A percentile compares a stretch with the other conserved stretches of the same genome.
Conservation (phyloP, 2,329 filamentous ascomycete genomes). For the Plenodomus tracheiphilus region DNA sequence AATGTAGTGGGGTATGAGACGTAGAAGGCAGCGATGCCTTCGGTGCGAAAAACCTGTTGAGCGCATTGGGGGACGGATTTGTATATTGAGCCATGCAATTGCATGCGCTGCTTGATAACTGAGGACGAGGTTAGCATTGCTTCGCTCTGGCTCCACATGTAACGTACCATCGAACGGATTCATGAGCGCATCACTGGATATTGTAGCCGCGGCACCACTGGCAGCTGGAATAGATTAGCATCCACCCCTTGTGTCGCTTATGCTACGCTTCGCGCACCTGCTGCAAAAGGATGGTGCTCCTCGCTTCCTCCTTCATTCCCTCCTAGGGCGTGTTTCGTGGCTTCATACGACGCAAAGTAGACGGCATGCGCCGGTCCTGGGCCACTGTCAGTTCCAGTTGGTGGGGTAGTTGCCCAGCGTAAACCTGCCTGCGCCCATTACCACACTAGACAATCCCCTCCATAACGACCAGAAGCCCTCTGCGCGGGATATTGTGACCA, state of each 20-base stretch:
- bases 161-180: constrained; percentile 93
- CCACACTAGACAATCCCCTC: constrained; percentile 95
- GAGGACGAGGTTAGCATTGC: constrained; percentile 5
- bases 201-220: constrained; percentile 92
- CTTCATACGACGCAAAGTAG: constrained; percentile 97
- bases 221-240: constrained; percentile 65
- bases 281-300: constrained; percentile 89
- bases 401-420: constrained; percentile 1
- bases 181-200: constrained; percentile 97
- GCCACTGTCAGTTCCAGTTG: constrained; percentile 29
- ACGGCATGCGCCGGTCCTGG: constrained; percentile 93
- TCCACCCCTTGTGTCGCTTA: constrained; percentile 1
- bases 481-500: constrained; percentile 85
- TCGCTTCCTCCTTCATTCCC: constrained; percentile 86
- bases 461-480: constrained; percentile 92
- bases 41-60: constrained; percentile 79
- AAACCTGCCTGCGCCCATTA: constrained; percentile 80
- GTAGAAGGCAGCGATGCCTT: constrained; percentile 92
- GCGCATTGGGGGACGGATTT: constrained; percentile 86
- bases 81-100: constrained; percentile 94
- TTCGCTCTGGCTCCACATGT: constrained; percentile 1
- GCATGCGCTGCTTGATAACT: constrained; percentile 99
- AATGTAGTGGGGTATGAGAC: constrained; percentile 97
- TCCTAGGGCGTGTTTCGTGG: constrained; percentile 93
- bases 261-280: constrained; percentile 61